Conservation (phyloP, 495 filamentous ascomycete genomes). For the Annulohypoxylon nitens region DNA sequence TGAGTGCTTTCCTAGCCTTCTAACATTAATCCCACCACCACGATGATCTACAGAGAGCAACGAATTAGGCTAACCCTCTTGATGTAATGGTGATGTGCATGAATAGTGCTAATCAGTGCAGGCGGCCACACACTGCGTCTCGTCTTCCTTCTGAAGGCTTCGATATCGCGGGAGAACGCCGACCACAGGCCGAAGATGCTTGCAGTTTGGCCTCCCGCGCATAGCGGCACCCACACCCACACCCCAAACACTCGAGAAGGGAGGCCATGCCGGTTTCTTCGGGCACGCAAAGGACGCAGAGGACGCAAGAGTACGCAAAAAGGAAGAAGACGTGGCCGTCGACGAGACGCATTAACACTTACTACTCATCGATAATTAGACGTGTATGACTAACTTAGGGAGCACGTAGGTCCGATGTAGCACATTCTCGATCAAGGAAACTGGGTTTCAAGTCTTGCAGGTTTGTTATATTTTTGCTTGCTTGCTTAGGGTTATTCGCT, state of each 20-base stretch:
- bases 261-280: conserved; percentile 12
- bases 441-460: conserved; percentile 12
- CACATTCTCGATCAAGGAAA: conserved; percentile 1
- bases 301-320: conserved; percentile 8
- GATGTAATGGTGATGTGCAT: conserved; percentile 44
- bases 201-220: conserved; percentile 26
- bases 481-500: conserved; percentile 33
- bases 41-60: conserved; percentile 26
- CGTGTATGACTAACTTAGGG: conserved; percentile 21
- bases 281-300: conserved; percentile 20
- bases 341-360: conserved; percentile 37
- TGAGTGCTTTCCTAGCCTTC: neutral
- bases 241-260: conserved; percentile 31
- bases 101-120: conserved; percentile 24
- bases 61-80: conserved; percentile 26
- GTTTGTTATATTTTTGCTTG: conserved; percentile 20
- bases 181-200: conserved; percentile 41
- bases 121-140: conserved; percentile 15
- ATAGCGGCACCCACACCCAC: conserved; percentile 36
- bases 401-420: conserved; percentile 23
- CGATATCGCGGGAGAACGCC: conserved; percentile 35
- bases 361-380: conserved; percentile 37
- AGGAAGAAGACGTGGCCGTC: conserved; percentile 40
- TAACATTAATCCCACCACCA: conserved; percentile 5
- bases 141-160: conserved; percentile 15